Evolutionary conservation across 441 rosid genomes (phyloP), one percentile per base, ranked within the genome.

Genomic region (Populus hybrid): DNA sequence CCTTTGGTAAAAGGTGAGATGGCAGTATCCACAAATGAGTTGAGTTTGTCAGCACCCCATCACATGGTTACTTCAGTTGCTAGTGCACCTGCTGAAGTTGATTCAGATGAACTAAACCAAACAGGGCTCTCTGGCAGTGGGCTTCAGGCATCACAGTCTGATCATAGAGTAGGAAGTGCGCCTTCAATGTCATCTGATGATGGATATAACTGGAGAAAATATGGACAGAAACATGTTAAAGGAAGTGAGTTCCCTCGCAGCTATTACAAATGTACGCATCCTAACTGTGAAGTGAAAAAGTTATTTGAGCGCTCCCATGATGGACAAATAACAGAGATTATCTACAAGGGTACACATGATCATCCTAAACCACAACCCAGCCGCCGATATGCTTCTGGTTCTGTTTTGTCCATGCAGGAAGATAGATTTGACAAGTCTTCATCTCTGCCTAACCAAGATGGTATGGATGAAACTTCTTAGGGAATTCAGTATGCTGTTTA

Each of bases 181-280:
- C 65, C 82, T 36, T 71, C 88, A 8, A 76, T 84, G 73, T 53
- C 89, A 74, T 86, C 98, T 70, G 94, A 92, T 73, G 98, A 96
- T 87, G 99, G 99, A 73, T 95, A 92, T 81, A 92, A 94, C 84
- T 95, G 99, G 97, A 86, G 99, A 75, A 95, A 95, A 83, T 94
- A 94, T 83, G 98, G 99, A 72, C 99, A 96, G 84, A 96, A 96
- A 71, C 97, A 87, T 82, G 99, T 96, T 26, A 92, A 94, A 80
- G 98, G 99, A 85, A 89, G 98, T 79, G 96, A 94, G 79, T 94
- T 94, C 75, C 99, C 99, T 4, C 91, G 99, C 74, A 94, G 98
- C 85, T 96, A 96, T 84, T 96, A 96, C 88, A 96, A 96, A 82
- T 96, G 99, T 79, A 96, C 99, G 14, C 96, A 96, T 89, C 98